A percentile compares a stretch with the other conserved stretches of the same genome.
phyloP scores from a whole-genome alignment of 1,284 basidiomycete species.

The Ganoderma multipileum region DNA sequence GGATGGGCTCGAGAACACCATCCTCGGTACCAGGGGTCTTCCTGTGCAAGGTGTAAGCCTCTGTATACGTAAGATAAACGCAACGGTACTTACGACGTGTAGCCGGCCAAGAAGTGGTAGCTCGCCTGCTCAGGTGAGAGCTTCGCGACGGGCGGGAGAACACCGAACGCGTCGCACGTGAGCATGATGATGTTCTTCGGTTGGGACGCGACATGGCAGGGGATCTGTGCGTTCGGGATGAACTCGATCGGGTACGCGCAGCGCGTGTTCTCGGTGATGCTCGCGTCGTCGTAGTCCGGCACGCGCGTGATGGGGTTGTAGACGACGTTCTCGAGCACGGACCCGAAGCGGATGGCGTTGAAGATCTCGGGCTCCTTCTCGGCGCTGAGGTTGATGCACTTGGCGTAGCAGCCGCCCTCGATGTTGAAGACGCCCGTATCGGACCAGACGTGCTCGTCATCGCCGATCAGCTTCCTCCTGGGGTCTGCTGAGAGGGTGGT shows the following conservation, averaged over 20 bases:
- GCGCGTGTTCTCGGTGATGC: constrained; percentile 99
- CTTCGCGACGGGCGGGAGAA: constrained; percentile 94
- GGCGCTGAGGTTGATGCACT: constrained; percentile 95
- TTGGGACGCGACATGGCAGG: constrained; percentile 85
- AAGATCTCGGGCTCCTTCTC: constrained; percentile 99
- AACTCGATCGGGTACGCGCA: constrained; percentile 98
- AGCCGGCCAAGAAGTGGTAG: constrained; percentile 97
- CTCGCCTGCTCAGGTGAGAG: constrained; percentile 94
- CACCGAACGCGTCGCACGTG: constrained; percentile 98
- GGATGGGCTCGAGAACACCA: constrained; percentile 96
- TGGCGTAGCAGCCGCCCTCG: constrained; percentile 99
- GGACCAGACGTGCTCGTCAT: constrained; percentile 99
- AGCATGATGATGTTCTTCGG: constrained; percentile 98
- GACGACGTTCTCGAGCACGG: constrained; percentile 99
- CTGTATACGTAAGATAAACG: not conserved
- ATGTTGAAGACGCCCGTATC: constrained; percentile 99
- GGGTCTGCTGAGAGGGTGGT: constrained; percentile 97
- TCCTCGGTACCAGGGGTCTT: constrained; percentile 99
- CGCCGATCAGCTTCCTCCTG: constrained; percentile 89
- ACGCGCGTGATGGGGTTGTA: constrained; percentile 90
- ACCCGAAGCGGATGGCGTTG: constrained; percentile 94
- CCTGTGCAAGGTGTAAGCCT: constrained; percentile 42
- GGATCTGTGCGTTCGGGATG: constrained; percentile 96
- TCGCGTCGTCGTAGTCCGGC: constrained; percentile 96
- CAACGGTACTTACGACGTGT: constrained; percentile 78